Percentiles rank a stretch among this genome's conserved stretches.
phyloP scores from a whole-genome alignment of 2,329 filamentous ascomycete genomes.

The Fusarium liriodendri region DNA sequence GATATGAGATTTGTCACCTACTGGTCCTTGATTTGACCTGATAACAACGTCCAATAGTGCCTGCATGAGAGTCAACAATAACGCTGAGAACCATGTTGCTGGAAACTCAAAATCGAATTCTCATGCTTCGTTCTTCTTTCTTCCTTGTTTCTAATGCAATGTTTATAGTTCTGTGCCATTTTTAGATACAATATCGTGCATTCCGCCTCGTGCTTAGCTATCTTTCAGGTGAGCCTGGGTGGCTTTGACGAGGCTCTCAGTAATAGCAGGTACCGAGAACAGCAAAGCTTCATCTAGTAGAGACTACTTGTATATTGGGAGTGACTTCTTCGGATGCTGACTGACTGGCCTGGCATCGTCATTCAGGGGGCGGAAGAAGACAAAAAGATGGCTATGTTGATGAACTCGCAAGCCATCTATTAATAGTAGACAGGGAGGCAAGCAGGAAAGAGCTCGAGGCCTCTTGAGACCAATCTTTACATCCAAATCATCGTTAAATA shows the following conservation, averaged over 20 bases:
- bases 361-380: neutral
- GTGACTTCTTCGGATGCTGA: neutral
- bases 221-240: neutral
- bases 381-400: neutral
- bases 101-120: neutral
- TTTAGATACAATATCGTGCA: neutral
- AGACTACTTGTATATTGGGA: neutral
- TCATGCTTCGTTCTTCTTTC: neutral
- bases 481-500: slow-evolving; percentile 14
- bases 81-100: neutral
- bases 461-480: neutral
- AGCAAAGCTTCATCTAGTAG: neutral
- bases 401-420: neutral
- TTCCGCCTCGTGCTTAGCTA: neutral
- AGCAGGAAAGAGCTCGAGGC: neutral
- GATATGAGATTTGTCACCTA: slow-evolving; percentile 17
- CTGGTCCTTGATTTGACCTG: neutral
- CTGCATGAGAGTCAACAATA: neutral
- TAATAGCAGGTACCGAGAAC: neutral
- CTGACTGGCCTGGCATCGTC: neutral
- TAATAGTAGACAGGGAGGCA: neutral
- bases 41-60: neutral
- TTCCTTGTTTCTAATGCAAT: neutral
- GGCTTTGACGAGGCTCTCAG: neutral
- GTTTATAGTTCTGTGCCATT: neutral